A percentile compares a stretch with the other conserved stretches of the same genome.
Conservation (phyloP, 345 rosid species). For the Ailanthus altissimus region DNA sequence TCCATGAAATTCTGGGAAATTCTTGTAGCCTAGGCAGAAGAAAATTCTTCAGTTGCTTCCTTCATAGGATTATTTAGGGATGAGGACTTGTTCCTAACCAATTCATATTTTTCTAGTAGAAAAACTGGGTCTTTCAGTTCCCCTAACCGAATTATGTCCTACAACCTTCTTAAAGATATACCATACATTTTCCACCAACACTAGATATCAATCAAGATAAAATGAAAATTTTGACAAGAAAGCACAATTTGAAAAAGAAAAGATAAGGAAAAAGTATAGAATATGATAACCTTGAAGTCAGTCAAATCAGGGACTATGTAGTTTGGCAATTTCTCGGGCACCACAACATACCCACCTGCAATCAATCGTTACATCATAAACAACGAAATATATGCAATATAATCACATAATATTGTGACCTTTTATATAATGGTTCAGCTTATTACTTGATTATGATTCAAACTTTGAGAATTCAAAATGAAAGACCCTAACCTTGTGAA, state of each 20-base stretch:
- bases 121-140: not conserved
- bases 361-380: slow-evolving; percentile 13
- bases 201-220: not conserved
- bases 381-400: not conserved
- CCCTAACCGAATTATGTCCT: not conserved
- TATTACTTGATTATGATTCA: slow-evolving; percentile 7
- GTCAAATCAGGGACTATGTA: slow-evolving; percentile 85
- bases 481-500: not conserved
- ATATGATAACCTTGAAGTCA: slow-evolving; percentile 58
- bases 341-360: slow-evolving; percentile 84
- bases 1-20: not conserved
- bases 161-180: not conserved
- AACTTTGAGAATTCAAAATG: slow-evolving; percentile 5
- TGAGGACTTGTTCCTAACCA: not conserved
- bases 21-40: too few species aligned
- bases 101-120: not conserved
- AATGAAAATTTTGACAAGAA: not conserved
- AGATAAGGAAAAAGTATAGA: not conserved
- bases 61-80: not conserved
- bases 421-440: not conserved
- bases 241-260: not conserved
- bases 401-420: not conserved
- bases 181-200: not conserved
- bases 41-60: not conserved
- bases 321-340: slow-evolving; percentile 81